Conservation (phyloP, 768 basidiomycete genomes). For the Agaricus subrufescens region DNA sequence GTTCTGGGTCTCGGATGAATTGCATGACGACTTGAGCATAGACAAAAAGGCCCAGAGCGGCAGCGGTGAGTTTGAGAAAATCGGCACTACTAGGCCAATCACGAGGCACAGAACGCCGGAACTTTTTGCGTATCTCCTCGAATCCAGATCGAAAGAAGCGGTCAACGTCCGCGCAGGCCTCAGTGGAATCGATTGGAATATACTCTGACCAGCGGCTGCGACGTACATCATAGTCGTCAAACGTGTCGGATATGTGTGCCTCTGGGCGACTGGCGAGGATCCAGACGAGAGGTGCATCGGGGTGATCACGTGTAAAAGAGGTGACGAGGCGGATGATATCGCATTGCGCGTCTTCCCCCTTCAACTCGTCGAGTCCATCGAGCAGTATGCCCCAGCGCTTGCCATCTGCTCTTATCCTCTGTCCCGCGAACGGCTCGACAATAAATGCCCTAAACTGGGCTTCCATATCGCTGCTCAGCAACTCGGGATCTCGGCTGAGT, state of each 20-base stretch:
- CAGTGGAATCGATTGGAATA: not conserved
- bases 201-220: not conserved
- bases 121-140: not conserved
- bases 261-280: not conserved
- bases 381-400: not conserved
- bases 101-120: not conserved
- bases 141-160: not conserved
- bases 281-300: not conserved
- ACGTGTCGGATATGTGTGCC: not conserved
- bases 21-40: not conserved
- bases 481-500: no score
- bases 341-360: not conserved
- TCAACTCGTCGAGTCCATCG: not conserved
- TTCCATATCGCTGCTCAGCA: no score
- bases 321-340: not conserved
- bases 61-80: not conserved
- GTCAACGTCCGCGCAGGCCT: not conserved
- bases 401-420: no score
- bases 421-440: no score
- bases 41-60: not conserved
- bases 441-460: no score
- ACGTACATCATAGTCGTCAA: not conserved
- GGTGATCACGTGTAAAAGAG: not conserved
- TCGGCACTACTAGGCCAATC: not conserved
- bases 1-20: not conserved